Evolutionary conservation across 345 rosid species (phyloP).

Genomic region (Clarkia xantiana): DNA sequence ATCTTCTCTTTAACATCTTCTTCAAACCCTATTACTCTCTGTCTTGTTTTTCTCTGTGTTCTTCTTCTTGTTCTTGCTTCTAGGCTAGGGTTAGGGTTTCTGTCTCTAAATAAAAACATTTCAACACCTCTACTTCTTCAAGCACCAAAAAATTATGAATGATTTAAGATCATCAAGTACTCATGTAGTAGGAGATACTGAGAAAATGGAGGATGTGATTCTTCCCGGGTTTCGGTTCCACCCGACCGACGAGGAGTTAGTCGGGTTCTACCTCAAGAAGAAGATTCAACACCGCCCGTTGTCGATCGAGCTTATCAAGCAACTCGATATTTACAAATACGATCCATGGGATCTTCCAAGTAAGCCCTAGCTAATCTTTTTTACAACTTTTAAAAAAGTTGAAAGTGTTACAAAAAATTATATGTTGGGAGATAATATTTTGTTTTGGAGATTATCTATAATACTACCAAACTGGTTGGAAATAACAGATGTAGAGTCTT

Average conservation of each 20-base stretch:
- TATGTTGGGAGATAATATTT: neutral
- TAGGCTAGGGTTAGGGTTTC: conserved; percentile 1
- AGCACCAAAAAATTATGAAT: neutral
- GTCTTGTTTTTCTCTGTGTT: neutral
- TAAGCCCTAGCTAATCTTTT: too few relatives aligned
- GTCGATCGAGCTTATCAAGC: conserved; percentile 67
- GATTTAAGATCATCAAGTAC: conserved; percentile 2
- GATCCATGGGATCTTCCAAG: conserved; percentile 98
- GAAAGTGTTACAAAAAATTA: too few relatives aligned
- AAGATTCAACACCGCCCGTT: conserved; percentile 62
- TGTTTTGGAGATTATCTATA: neutral
- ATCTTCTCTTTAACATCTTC: conserved; percentile 9
- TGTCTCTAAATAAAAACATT: neutral
- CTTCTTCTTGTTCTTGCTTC: neutral
- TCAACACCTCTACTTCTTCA: neutral
- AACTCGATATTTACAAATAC: conserved; percentile 74
- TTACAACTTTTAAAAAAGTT: too few relatives aligned
- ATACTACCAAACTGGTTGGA: neutral
- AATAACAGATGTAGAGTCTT: too few relatives aligned
- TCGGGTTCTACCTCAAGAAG: conserved; percentile 65
- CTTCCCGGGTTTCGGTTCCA: conserved; percentile 87
- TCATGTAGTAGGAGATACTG: too few relatives aligned
- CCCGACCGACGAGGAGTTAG: conserved; percentile 90
- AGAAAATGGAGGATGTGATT: conserved; percentile 54
- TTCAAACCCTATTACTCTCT: neutral